Evolutionary conservation across 495 filamentous ascomycete species (phyloP), one percentile per base, ranked within the genome.

Genomic region (Podospora didyma): DNA sequence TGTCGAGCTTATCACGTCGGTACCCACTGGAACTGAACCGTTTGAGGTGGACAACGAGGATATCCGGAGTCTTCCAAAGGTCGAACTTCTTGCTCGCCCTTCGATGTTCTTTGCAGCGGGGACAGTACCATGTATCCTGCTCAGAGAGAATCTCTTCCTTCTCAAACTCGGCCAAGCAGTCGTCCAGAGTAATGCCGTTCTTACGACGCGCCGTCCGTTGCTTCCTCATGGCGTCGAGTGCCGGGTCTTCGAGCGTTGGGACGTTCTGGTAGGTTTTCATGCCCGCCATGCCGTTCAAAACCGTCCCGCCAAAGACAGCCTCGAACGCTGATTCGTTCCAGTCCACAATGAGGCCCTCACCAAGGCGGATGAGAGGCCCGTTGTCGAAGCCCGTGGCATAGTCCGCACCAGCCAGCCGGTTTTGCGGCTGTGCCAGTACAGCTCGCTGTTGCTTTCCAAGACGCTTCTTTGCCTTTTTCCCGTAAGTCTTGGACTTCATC

Each of bases 41-140:
- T 79, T 98, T 98, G 5, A 98, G 80, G 65, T 74, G 94, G 53
- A 97, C 84, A 51, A 97, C 86, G 14, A 98, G 79, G 51, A 97
- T 93, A 69, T 98, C 94, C 9, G 94, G 94, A 2, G 87, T 85
- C 68, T 90, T 96, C 94, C 94, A 98, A 3, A 98, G 79, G 67
- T 97, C 90, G 28, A 98, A 91, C 63, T 92, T 95, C 80, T 97
- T 98, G 74, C 83, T 91, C 19, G 95, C 94, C 22, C 89, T 84
- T 10, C 89, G 85, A 63, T 95, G 87, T 59, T 95, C 89, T 66
- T 97, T 97, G 80, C 94, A 98, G 45, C 90, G 83, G 54, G 90
- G 92, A 61, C 94, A 98, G 64, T 90, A 97, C 94, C 94, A 98
- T 26, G 89, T 91, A 65, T 98, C 93, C 60, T 92, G 88, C 67